Conservation (phyloP, 768 basidiomycete species). For the Leccinum arenicola region DNA sequence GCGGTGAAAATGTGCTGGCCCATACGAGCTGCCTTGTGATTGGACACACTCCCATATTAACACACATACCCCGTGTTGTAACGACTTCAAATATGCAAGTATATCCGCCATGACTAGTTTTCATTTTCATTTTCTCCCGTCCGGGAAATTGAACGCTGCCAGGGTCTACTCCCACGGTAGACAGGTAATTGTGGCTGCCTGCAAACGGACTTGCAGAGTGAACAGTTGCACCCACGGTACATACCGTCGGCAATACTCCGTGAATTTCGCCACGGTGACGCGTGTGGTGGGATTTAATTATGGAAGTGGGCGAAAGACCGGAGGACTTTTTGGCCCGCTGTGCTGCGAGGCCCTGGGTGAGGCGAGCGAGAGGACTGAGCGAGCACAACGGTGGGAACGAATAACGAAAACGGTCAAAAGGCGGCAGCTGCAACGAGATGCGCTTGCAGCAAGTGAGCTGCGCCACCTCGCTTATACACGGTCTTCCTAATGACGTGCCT, state of each 20-base stretch:
- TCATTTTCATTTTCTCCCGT: not conserved
- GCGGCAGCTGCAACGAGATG: too few relatives aligned
- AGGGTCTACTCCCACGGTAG: not conserved
- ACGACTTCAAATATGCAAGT: not conserved
- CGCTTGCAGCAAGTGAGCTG: not conserved
- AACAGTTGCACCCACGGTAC: too few relatives aligned
- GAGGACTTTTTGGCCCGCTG: too few relatives aligned
- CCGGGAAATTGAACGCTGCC: not conserved
- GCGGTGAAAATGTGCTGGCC: not conserved
- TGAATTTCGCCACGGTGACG: too few relatives aligned
- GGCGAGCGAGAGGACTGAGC: too few relatives aligned
- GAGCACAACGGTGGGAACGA: not conserved
- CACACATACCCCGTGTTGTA: slow-evolving; percentile 5
- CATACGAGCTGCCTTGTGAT: not conserved
- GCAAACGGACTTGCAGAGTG: too few relatives aligned
- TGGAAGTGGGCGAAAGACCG: not conserved
- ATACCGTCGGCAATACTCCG: too few relatives aligned
- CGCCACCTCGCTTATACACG: not conserved
- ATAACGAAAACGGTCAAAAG: not conserved
- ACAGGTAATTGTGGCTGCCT: too few relatives aligned
- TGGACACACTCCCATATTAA: not conserved
- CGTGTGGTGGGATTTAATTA: not conserved
- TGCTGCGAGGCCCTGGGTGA: too few relatives aligned
- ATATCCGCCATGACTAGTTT: not conserved
- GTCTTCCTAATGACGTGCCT: too few relatives aligned